Percentiles rank a stretch among this genome's conserved stretches.
phyloP scores from a whole-genome alignment of 805 yeast species.

The Nakazawaea populi region DNA sequence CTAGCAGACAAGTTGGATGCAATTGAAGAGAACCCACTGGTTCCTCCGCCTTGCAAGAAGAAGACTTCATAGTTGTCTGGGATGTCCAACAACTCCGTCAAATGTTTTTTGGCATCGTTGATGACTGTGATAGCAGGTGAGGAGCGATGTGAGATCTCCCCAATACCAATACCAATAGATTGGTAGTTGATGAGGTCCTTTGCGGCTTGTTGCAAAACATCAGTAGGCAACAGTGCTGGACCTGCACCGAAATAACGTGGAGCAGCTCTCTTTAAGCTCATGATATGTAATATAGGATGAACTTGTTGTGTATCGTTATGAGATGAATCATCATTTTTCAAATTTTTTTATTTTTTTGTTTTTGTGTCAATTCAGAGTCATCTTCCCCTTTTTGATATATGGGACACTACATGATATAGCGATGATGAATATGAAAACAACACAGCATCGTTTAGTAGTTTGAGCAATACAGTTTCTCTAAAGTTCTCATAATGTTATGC shows the following conservation, averaged over 20 bases:
- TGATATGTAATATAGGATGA: background rate
- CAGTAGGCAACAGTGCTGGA: constrained; percentile 86
- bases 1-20: constrained; percentile 79
- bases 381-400: background rate
- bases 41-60: constrained; percentile 97
- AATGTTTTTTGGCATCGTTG: constrained; percentile 64
- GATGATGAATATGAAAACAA: no score
- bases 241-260: constrained; percentile 97
- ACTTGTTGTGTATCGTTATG: background rate
- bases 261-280: constrained; percentile 52
- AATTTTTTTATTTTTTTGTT: background rate
- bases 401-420: background rate
- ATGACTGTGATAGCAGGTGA: constrained; percentile 73
- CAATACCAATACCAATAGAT: constrained; percentile 74
- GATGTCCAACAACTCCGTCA: constrained; percentile 58
- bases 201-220: constrained; percentile 85
- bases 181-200: constrained; percentile 70
- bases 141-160: constrained; percentile 96
- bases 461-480: no score
- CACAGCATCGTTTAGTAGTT: no score
- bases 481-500: no score
- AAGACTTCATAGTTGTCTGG: constrained; percentile 94
- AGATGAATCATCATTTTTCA: background rate
- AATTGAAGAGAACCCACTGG: constrained; percentile 87
- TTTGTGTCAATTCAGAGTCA: background rate